These are phyloP conservation scores for Serendipita sp. DNA, from an alignment of 768 basidiomycete genomes.

Conservation along the genomic window DNA sequence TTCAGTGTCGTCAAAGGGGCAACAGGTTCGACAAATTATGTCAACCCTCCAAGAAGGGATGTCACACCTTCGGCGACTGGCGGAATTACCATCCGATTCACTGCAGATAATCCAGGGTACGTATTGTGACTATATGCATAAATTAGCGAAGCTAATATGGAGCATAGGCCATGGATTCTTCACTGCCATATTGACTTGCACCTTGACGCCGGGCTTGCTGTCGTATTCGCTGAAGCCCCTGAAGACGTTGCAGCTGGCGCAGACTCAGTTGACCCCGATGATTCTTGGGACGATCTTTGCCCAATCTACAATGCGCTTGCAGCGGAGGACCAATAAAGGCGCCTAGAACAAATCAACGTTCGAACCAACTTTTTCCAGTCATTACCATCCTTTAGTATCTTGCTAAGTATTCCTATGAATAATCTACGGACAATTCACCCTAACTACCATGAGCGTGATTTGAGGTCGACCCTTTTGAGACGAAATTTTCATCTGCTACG, in stretches of 20 bases:
- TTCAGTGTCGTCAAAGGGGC: conserved; percentile 3
- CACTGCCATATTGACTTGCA: conserved; percentile 6
- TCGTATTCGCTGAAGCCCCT: conserved; percentile 4
- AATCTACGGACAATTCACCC: no score
- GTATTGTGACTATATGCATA: background rate
- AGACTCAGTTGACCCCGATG: background rate
- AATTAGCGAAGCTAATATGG: background rate
- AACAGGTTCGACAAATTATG: background rate
- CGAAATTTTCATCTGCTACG: no score
- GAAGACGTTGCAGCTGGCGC: background rate
- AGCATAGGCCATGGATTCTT: background rate
- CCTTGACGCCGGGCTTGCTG: conserved; percentile 5
- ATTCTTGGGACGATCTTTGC: conserved; percentile 1
- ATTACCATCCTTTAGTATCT: no score
- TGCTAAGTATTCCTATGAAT: no score
- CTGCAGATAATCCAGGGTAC: background rate
- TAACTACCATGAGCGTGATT: no score
- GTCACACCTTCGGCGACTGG: background rate
- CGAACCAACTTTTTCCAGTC: no score
- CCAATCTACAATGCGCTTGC: conserved; percentile 2
- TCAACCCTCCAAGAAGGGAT: conserved; percentile 6
- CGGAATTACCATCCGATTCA: background rate
- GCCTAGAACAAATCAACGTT: no score
- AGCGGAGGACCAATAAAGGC: background rate
- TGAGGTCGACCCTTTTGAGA: no score